phyloP scores from a whole-genome alignment of 1,284 basidiomycete genomes.

The Anthracocystis panici-leucophaei region DNA sequence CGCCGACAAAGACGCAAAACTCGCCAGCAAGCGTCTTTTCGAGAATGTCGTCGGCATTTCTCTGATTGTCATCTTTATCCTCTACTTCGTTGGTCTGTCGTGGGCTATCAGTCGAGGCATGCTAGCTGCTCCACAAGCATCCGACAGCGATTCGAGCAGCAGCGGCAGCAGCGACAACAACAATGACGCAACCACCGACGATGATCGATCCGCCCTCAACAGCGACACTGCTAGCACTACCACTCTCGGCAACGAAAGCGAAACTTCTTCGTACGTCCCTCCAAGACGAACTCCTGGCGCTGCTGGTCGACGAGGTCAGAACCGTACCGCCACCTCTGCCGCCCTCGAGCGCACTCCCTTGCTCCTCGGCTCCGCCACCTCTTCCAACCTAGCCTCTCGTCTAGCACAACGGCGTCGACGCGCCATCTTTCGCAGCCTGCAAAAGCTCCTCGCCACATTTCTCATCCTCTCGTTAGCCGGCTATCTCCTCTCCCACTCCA shows the following conservation, averaged over 20 bases:
- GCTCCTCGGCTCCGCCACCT: conserved; percentile 40
- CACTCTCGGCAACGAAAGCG: conserved; percentile 38
- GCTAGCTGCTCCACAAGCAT: conserved; percentile 33
- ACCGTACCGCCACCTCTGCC: conserved; percentile 39
- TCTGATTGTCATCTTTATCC: conserved; percentile 34
- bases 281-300: conserved; percentile 21
- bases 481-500: conserved; percentile 63
- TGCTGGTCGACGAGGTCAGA: conserved; percentile 27
- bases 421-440: conserved; percentile 23
- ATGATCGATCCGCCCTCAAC: conserved; percentile 17
- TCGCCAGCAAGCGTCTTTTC: conserved; percentile 31
- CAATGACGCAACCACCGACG: conserved; percentile 7
- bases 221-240: conserved; percentile 37
- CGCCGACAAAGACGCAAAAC: conserved; percentile 27
- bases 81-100: conserved; percentile 46
- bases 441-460: conserved; percentile 42
- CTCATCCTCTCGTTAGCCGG: conserved; percentile 61
- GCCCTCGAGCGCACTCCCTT: conserved; percentile 41
- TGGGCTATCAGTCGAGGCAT: conserved; percentile 49
- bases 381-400: conserved; percentile 30
- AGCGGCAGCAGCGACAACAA: conserved; percentile 4
- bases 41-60: conserved; percentile 47
- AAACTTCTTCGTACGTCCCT: conserved; percentile 34
- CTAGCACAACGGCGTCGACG: conserved; percentile 24
- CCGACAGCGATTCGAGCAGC: conserved; percentile 34